Percentiles rank a stretch among this genome's conserved stretches.
Conservation (phyloP, 257 asterid species). For the Lycium ferocissimum region DNA sequence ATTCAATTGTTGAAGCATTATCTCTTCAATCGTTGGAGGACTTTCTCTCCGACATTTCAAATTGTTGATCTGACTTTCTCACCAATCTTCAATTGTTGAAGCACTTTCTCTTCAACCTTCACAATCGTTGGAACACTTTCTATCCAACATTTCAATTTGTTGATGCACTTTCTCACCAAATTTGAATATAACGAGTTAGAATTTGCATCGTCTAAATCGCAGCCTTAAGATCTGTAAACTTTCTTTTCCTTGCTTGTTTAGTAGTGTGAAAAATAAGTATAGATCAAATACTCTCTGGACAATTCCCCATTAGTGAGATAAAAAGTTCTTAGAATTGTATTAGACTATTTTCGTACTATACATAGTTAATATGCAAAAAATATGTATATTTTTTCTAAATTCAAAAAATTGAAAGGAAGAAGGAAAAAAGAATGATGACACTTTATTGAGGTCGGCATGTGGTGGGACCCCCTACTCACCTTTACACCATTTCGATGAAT, state of each 20-base stretch:
- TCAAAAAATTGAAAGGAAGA: background rate
- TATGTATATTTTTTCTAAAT: background rate
- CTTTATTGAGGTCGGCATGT: slow-evolving; percentile 37
- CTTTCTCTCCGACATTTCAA: no score
- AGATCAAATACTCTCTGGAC: no score
- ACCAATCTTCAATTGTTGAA: no score
- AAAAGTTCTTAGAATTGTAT: no score
- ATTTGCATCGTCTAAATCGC: background rate
- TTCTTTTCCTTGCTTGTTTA: background rate
- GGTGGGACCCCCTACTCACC: slow-evolving; percentile 29
- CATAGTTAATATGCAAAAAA: background rate
- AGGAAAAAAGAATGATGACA: background rate
- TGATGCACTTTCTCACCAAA: no score
- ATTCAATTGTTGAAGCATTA: no score
- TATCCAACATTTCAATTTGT: no score
- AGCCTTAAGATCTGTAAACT: background rate
- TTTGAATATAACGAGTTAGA: background rate
- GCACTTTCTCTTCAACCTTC: no score
- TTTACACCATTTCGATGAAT: background rate
- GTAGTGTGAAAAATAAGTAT: background rate
- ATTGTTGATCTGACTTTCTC: no score
- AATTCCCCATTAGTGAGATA: no score
- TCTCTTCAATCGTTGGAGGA: no score
- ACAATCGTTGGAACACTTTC: no score
- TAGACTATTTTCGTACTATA: background rate